phyloP scores from a whole-genome alignment of 768 basidiomycete species.

The Naematelia aurantialba region DNA sequence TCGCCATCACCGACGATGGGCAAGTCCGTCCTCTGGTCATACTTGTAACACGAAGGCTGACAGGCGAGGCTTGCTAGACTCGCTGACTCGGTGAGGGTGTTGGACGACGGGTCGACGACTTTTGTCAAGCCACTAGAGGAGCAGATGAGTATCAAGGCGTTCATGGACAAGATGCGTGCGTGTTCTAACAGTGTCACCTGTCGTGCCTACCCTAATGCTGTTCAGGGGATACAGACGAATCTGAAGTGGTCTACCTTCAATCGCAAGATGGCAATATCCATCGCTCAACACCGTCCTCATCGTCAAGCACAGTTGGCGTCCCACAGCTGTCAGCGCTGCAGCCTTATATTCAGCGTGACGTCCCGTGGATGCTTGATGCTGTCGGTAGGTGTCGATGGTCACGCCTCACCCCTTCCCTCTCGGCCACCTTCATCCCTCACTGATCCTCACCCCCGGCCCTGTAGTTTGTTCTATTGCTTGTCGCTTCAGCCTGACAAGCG shows the following conservation, averaged over 20 bases:
- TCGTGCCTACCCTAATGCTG: background rate
- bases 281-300: slow-evolving; percentile 16
- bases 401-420: no score
- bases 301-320: slow-evolving; percentile 2
- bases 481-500: no score
- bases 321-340: slow-evolving; percentile 63
- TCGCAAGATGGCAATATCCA: slow-evolving; percentile 89
- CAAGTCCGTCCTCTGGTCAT: no score
- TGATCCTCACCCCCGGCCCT: no score
- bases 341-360: slow-evolving; percentile 64
- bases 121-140: slow-evolving; percentile 73
- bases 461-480: no score
- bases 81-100: slow-evolving; percentile 66
- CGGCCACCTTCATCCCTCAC: no score
- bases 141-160: slow-evolving; percentile 60
- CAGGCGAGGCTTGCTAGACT: slow-evolving; percentile 3
- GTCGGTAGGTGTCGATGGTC: slow-evolving; percentile 66
- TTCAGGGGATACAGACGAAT: slow-evolving; percentile 14
- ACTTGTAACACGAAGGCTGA: no score
- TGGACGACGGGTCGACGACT: slow-evolving; percentile 58
- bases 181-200: background rate
- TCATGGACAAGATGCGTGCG: slow-evolving; percentile 7
- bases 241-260: slow-evolving; percentile 68
- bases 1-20: slow-evolving; percentile 84
- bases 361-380: slow-evolving; percentile 72